Evolutionary conservation across 306 rosid genomes (phyloP), one percentile per base, ranked within the genome.

Genomic region (Coriaria nepalensis): DNA sequence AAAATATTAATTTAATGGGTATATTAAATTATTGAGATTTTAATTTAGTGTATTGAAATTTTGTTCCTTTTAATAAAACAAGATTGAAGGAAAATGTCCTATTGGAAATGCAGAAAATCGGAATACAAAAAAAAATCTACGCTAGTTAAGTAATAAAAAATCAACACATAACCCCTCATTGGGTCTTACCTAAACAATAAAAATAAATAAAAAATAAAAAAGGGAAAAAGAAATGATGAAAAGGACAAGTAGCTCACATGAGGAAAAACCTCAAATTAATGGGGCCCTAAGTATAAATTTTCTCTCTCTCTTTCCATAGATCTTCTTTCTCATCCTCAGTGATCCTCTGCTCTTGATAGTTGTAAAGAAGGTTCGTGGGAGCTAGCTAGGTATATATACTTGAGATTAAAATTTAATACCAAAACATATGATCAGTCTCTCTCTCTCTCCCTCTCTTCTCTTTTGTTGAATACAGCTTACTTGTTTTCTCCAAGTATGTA

Each of bases 401-500:
- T 9, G 7, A 4, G 41, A 38, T 38, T 38, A 38, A 38, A 38
- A 6, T 1, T 6, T 6, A 38, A 2, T 6, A 38, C 2, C 2
- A 38, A 38, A 10, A 10, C 11, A 10, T 42, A 42, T 40, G 11
- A 40, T 44, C 33, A 35, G 8, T 13, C 35, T 3, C 8, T 36
- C 40, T n/a, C 49, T 54, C 46, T 42, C 40, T 55, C 60, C 34
- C 61, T 56, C 61, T 56, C 4, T 36, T 20, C 34, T 45, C 13
- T 56, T 13, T 20, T 5, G 7, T 6, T 47, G 7, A 6, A n/a
- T 10, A 32, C 32, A 15, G 4, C 10, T 8, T n/a, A 45, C 14
- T 33, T 45, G 2, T 4, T 12, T 41, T 12, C 35, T 9, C 34
- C 11, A 43, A 33, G 49, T 29, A 42, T 42, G 15, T 43, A 33